Evolutionary conservation across 768 basidiomycete genomes (phyloP), one percentile per base, ranked within the genome.

Genomic region (Hydnomerulius pinastri): DNA sequence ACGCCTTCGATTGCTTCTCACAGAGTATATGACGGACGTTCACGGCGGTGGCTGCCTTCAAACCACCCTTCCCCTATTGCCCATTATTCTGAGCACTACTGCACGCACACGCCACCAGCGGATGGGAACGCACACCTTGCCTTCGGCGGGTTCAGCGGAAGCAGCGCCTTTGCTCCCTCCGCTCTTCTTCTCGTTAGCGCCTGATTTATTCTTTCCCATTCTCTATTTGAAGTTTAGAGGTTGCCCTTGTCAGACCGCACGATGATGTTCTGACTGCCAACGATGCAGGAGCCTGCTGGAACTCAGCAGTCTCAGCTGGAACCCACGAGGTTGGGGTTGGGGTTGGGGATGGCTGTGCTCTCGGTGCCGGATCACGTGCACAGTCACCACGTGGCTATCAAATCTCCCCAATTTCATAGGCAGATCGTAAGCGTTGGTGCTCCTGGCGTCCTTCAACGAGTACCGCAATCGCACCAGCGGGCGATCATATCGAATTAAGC

Each of bases 11-110:
- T 48, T 91, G 87, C 60, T 92, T 93, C 70, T 93, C 91, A 67
- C 91, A 93, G 18, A 93, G 73, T 36, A 93, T 90, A 65, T 93
- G 91, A 24, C 91, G 83, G 25, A 93, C 90, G 63, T 92, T 92
- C 32, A 93, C 72, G 24, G 91, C 83, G 6, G 82, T 91, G 10
- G 90, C 91, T 23, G 90, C 71, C 68, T 90, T 92, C 67, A 92
- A 64, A 2, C 72, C 74, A 21, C 80, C 78, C 63, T 85, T 85
- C 13, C 71, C 76, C 80, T 80, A 40, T 33, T 17, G 41, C 25
- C 39, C 21, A 48, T 28, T 15, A 35, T 28, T 12, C 7, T 46
- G 28, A 43, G 32, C 15, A 21, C 30, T 25, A 28, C 17, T 29
- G 28, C 12, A 17, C 27, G 15, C 33, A 27, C 12, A 15, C 30